phyloP scores from a whole-genome alignment of 768 basidiomycete genomes.

The Podaxis mareebaensis region DNA sequence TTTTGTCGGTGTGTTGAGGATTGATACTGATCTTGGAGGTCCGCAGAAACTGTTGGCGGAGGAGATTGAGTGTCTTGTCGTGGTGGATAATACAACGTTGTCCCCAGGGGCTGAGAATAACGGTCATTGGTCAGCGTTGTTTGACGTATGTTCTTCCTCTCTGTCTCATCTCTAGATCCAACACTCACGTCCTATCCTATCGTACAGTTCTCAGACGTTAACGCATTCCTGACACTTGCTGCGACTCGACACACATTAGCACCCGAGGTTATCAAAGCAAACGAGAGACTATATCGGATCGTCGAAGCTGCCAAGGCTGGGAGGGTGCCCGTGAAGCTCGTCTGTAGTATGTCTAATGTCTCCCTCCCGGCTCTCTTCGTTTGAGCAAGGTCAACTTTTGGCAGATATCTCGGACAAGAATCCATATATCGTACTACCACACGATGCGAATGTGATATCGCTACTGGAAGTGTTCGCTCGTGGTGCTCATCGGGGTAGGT shows the following conservation, averaged over 20 bases:
- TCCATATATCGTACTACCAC: conserved; percentile 61
- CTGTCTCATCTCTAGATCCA: conserved; percentile 7
- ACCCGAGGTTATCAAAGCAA: conserved; percentile 58
- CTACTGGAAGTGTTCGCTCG: conserved; percentile 66
- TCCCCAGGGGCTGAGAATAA: conserved; percentile 23
- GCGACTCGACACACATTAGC: conserved; percentile 73
- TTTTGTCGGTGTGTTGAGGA: not conserved
- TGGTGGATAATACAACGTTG: conserved; percentile 30
- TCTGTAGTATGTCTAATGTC: conserved; percentile 60
- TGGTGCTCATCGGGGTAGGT: conserved; percentile 70
- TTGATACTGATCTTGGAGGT: not conserved
- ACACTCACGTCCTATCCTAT: not conserved
- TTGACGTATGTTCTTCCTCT: conserved; percentile 58
- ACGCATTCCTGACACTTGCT: conserved; percentile 83
- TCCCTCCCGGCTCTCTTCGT: not conserved
- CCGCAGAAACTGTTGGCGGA: conserved; percentile 35
- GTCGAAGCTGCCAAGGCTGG: conserved; percentile 74
- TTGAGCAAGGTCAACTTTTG: not conserved
- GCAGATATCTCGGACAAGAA: conserved; percentile 87
- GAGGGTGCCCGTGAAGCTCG: conserved; percentile 70
- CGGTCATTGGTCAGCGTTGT: conserved; percentile 54
- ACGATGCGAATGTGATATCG: conserved; percentile 63
- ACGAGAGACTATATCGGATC: conserved; percentile 65
- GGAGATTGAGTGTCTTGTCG: conserved; percentile 63
- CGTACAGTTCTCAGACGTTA: conserved; percentile 76